Conservation (phyloP, 352 stramenopile species). For the Phytophthora pseudosyringae region DNA sequence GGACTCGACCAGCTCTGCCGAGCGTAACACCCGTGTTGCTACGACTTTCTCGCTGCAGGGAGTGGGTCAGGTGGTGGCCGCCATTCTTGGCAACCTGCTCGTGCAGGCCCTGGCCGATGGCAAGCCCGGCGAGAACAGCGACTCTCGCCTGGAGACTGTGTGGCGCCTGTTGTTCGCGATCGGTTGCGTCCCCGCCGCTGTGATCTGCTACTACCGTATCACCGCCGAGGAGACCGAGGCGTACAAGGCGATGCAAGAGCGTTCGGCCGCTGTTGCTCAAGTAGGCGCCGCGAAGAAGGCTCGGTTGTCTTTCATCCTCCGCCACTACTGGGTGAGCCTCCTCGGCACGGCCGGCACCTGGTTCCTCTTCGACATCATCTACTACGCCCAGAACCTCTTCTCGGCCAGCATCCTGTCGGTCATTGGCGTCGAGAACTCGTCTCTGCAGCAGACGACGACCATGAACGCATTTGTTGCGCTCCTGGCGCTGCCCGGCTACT, state of each 20-base stretch:
- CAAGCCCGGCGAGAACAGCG: conserved; percentile 43
- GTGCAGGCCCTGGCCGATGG: conserved; percentile 53
- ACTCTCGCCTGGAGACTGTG: conserved; percentile 56
- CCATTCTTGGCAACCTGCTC: conserved; percentile 70
- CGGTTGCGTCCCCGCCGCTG: conserved; percentile 56
- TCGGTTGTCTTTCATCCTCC: conserved; percentile 68
- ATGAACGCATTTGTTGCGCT: conserved; percentile 63
- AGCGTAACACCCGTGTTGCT: conserved; percentile 64
- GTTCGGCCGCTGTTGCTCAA: too few species aligned
- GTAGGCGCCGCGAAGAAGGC: too few species aligned
- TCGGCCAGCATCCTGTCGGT: conserved; percentile 72
- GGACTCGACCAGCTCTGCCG: conserved; percentile 48
- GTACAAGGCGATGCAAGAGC: too few species aligned
- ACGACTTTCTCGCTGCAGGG: conserved; percentile 72
- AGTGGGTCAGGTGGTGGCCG: conserved; percentile 55
- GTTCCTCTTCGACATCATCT: conserved; percentile 90
- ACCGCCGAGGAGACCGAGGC: conserved; percentile 62
- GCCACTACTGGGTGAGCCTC: conserved; percentile 56
- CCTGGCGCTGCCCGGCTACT: conserved; percentile 84
- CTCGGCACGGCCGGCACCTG: conserved; percentile 77
- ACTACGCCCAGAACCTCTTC: conserved; percentile 84
- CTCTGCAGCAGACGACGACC: conserved; percentile 58
- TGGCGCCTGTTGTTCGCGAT: conserved; percentile 76
- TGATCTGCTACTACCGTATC: conserved; percentile 77
- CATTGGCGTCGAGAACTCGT: conserved; percentile 56